Conservation (phyloP, 805 yeast genomes). For the Saccharomyces jurei region DNA sequence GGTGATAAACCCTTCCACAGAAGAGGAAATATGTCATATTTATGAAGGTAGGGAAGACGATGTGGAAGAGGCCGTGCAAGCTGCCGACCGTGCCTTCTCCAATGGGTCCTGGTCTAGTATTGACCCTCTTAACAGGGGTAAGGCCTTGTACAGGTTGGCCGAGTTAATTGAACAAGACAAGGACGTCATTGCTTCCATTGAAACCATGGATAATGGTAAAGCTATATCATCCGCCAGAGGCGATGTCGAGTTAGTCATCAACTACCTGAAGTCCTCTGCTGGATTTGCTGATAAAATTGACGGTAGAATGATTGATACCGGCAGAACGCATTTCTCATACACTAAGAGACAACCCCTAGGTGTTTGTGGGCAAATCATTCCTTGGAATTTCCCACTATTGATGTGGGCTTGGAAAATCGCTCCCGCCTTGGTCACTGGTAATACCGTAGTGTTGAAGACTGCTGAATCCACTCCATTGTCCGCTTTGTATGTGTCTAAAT, state of each 20-base stretch:
- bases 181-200: slow-evolving; percentile 70
- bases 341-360: slow-evolving; percentile 87
- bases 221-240: slow-evolving; percentile 62
- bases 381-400: slow-evolving; percentile 94
- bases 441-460: slow-evolving; percentile 78
- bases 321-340: slow-evolving; percentile 62
- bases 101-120: slow-evolving; percentile 67
- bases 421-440: slow-evolving; percentile 88
- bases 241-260: slow-evolving; percentile 63
- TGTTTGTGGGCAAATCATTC: slow-evolving; percentile 91
- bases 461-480: slow-evolving; percentile 91
- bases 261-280: slow-evolving; percentile 73
- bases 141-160: slow-evolving; percentile 61
- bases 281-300: slow-evolving; percentile 86
- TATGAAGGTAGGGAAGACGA: slow-evolving; percentile 74
- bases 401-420: slow-evolving; percentile 95
- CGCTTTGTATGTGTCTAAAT: slow-evolving; percentile 65
- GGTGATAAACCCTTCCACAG: slow-evolving; percentile 65
- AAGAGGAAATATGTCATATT: slow-evolving; percentile 57
- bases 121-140: slow-evolving; percentile 63
- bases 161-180: slow-evolving; percentile 65
- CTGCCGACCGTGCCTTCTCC: slow-evolving; percentile 73
- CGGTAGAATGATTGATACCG: slow-evolving; percentile 72
- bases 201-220: slow-evolving; percentile 86
- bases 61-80: slow-evolving; percentile 76